Percentiles rank a stretch among this genome's conserved stretches.
Evolutionary conservation across 2,329 filamentous ascomycete genomes (phyloP).

Genomic region (Ceratocystis diversiconidia): DNA sequence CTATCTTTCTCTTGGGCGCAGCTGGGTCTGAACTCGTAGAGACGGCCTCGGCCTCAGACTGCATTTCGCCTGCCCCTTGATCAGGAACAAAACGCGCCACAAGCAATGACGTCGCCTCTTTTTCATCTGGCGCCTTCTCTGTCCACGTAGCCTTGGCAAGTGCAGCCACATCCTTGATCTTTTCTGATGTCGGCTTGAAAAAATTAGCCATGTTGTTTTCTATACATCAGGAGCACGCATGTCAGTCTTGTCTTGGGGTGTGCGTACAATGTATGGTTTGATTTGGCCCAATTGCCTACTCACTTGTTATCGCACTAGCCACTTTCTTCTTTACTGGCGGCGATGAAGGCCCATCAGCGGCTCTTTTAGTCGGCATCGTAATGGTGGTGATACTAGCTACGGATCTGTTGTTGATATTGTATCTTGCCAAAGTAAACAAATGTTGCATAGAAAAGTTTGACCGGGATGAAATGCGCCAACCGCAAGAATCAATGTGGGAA

Average conservation of each 20-base stretch:
- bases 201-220: constrained; percentile 64
- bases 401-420: background rate
- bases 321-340: constrained; percentile 15
- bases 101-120: constrained; percentile 46
- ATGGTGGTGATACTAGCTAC: background rate
- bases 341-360: constrained; percentile 5
- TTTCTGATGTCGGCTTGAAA: constrained; percentile 77
- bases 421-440: background rate
- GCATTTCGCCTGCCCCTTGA: constrained; percentile 19
- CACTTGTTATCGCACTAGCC: constrained; percentile 4
- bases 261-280: background rate
- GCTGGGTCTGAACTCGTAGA: background rate
- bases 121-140: constrained; percentile 42
- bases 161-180: constrained; percentile 57
- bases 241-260: background rate
- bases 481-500: background rate
- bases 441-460: background rate
- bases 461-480: background rate
- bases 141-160: constrained; percentile 37
- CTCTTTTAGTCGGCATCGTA: constrained; percentile 11
- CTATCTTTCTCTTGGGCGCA: constrained; percentile 37
- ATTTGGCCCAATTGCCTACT: background rate
- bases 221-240: constrained; percentile 24
- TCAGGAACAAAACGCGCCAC: constrained; percentile 55
- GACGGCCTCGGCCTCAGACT: constrained; percentile 15